phyloP scores from a whole-genome alignment of 2,329 filamentous ascomycete genomes.

The Biscogniauxia sp. region DNA sequence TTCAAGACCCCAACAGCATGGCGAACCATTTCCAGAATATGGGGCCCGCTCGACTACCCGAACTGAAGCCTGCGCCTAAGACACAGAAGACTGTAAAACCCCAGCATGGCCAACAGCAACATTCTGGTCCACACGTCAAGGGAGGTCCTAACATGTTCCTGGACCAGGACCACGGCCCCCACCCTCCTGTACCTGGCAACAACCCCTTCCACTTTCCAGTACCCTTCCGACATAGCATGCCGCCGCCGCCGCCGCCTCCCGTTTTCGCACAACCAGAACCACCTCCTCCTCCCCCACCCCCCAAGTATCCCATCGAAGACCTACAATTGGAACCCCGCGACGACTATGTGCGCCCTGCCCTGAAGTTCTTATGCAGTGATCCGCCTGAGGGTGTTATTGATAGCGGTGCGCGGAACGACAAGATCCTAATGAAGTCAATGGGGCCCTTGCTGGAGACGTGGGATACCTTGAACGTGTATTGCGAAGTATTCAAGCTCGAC shows the following conservation, averaged over 20 bases:
- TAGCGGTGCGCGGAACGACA: constrained; percentile 47
- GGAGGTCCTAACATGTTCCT: constrained; percentile 37
- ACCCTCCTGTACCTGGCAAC: constrained; percentile 41
- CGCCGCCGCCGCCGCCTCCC: constrained; percentile 46
- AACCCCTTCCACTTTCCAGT: constrained; percentile 48
- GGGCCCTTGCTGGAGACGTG: constrained; percentile 84
- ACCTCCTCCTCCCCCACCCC: constrained; percentile 67
- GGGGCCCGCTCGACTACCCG: constrained; percentile 60
- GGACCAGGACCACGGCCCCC: constrained; percentile 37
- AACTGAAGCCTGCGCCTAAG: constrained; percentile 72
- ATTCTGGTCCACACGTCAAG: constrained; percentile 37
- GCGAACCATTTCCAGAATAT: constrained; percentile 33
- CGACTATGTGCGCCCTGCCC: constrained; percentile 64
- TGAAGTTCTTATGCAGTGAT: constrained; percentile 75
- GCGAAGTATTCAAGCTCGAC: constrained; percentile 88
- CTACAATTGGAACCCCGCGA: constrained; percentile 73
- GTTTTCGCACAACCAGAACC: constrained; percentile 43
- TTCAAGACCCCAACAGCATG: constrained; percentile 41
- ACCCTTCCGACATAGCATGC: constrained; percentile 43
- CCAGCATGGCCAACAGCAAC: constrained; percentile 39
- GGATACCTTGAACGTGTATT: constrained; percentile 98
- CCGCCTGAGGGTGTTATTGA: constrained; percentile 50
- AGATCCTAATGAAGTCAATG: constrained; percentile 80
- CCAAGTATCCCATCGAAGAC: constrained; percentile 96
- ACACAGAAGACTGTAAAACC: constrained; percentile 60